phyloP scores from a whole-genome alignment of 2,329 filamentous ascomycete genomes.

The Fusarium incarnatum region DNA sequence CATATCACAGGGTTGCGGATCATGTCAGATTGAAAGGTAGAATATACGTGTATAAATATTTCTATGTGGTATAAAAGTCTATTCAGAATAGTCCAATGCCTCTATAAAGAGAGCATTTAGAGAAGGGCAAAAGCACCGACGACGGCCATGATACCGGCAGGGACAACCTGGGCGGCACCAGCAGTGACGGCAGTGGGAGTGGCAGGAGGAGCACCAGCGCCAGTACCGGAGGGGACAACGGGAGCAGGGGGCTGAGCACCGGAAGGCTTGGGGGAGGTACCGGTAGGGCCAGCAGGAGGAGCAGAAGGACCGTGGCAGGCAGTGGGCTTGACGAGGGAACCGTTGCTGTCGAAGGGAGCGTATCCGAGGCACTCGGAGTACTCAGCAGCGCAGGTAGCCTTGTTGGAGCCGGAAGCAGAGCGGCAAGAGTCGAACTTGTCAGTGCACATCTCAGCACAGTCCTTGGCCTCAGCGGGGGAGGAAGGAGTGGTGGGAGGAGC shows the following conservation, averaged over 20 bases:
- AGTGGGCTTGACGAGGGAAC: conserved; percentile 12
- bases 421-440: conserved; percentile 9
- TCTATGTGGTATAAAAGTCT: not conserved
- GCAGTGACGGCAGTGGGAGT: conserved; percentile 27
- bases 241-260: conserved; percentile 34
- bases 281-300: conserved; percentile 24
- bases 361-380: conserved; percentile 21
- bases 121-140: conserved; percentile 45
- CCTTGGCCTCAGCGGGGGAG: conserved; percentile 21
- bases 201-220: conserved; percentile 5
- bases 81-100: conserved; percentile 4
- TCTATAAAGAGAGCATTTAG: conserved; percentile 19
- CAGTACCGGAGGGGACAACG: conserved; percentile 5
- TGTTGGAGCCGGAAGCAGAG: not conserved
- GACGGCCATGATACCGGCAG: conserved; percentile 41
- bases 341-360: conserved; percentile 8
- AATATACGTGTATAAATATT: not conserved
- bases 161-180: conserved; percentile 38
- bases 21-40: not conserved
- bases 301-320: conserved; percentile 5
- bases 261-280: conserved; percentile 23
- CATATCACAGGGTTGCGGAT: rapidly evolving
- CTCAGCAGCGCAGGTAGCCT: conserved; percentile 7
- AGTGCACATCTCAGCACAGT: conserved; percentile 23
- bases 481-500: conserved; percentile 33